Base-by-base conservation (phyloP, 1,284 basidiomycete species). In the Butyriboletus appendiculatus region DNA sequence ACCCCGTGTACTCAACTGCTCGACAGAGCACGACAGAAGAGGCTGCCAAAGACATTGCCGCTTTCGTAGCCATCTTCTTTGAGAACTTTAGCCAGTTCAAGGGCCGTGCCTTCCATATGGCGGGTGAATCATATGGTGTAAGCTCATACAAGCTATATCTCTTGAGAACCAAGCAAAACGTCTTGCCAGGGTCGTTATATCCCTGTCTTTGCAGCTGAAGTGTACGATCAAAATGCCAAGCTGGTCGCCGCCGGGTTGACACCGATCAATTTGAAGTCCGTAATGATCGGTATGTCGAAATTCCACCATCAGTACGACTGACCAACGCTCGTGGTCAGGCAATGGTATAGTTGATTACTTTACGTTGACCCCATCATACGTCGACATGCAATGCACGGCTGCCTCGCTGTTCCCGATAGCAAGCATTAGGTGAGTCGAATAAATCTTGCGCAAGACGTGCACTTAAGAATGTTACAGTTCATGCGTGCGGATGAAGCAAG, bases 141-240 rank as follows among this genome's bases (percentile, higher is more conserved):
- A 62, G 76, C 65, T n/a, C 10, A 11, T 15, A 16, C 5, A 20
- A 15, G 22, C n/a, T 18, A 16, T 4, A 4, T 33, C 34, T 34
- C 10, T 6, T 28, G 28, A 32, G 14, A 45, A 26, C 15, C 4
- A 6, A 46, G 14, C 16, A 20, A 50, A 30, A 12, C 18, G 10
- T 41, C 30, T 26, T 48, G 5, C 15, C 55, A 88, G 84, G 92
- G 93, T 4, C 84, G 91, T 22, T 94, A 93, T 70, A 77, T 95
- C 9, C 94, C 93, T 0, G 75, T 93, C 6, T 95, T 92, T 59
- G 94, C 92, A 0, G 76, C 88, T 2, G 82, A 84, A 16, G 82
- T 96, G 0, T 85, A 88, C 42, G 92, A 95, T 69, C 86, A 90
- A 59, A 95, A 96, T 67, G 72, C 78, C 7, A 66, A 70, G 28